These are phyloP conservation scores for Arthromyces matolae DNA, from an alignment of 768 basidiomycete species.

Conservation along the genomic window DNA sequence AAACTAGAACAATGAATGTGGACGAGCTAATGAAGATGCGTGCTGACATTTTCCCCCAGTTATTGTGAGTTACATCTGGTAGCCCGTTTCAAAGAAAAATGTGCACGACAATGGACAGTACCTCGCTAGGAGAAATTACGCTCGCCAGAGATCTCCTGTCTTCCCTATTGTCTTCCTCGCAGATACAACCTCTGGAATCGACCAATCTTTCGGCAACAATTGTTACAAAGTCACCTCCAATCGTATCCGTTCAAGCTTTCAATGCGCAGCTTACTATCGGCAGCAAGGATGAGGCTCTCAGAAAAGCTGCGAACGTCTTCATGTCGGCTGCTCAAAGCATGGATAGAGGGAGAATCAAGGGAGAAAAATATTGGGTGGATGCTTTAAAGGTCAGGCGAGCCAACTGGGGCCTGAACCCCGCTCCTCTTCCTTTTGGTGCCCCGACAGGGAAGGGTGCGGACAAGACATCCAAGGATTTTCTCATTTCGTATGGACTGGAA, in stretches of 20 bases:
- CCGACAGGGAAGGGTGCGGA: constrained; percentile 74
- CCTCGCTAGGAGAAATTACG: constrained; percentile 76
- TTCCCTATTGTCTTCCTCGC: constrained; percentile 45
- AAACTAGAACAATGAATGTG: constrained; percentile 55
- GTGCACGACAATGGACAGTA: constrained; percentile 38
- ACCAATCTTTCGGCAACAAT: constrained; percentile 54
- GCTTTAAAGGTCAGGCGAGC: constrained; percentile 71
- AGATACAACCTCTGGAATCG: constrained; percentile 10
- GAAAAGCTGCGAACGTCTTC: constrained; percentile 70
- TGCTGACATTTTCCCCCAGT: constrained; percentile 62
- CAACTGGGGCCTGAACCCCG: constrained; percentile 80
- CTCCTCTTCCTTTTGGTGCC: constrained; percentile 70
- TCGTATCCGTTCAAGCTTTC: constrained; percentile 66
- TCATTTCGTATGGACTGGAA: constrained; percentile 77
- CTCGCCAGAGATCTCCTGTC: constrained; percentile 70
- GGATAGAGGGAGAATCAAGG: constrained; percentile 55
- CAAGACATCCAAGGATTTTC: constrained; percentile 76
- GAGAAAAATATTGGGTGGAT: constrained; percentile 79
- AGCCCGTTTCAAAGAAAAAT: not conserved
- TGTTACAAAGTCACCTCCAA: constrained; percentile 63
- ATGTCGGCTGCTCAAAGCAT: constrained; percentile 66
- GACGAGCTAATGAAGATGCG: constrained; percentile 77
- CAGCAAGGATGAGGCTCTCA: constrained; percentile 75
- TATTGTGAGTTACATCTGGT: constrained; percentile 54
- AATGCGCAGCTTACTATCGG: constrained; percentile 70